Base-by-base conservation (phyloP, 441 rosid species). In the Populus tomentosa region DNA sequence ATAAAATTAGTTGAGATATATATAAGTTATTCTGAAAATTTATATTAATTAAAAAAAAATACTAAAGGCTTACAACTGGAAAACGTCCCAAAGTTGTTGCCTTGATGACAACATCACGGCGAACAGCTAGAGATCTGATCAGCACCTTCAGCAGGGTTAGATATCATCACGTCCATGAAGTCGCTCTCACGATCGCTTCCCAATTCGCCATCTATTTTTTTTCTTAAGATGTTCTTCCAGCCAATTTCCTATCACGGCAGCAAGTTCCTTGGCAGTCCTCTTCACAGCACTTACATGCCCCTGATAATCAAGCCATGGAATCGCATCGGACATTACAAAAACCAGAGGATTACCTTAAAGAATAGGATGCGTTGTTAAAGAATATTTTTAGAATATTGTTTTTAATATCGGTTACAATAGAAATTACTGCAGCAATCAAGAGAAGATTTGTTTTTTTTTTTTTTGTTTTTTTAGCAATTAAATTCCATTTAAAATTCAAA, bases 251-350 rank as follows among this genome's bases (percentile, higher is more conserved):
- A 89, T 77, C 7, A 84, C 72, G 2, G 30, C 38, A 75, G 88
- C 97, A 42, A 90, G 42, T 76, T 87, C 89, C 77, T 83, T 84
- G 21, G 80, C 84, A 0, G 81, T 79, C 33, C 56, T 71, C 75
- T 86, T 90, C 94, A 91, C 89, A 18, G 85, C 68, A 63, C 67
- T 16, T 13, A 85, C 79, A 36, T 85, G 70, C 5, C 89, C 87
- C 18, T 69, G 76, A 38, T 88, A 72, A 78, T 91, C 94, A 32
- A 88, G 30, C 89, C 93, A 82, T 9, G 93, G 90, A 65, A 91
- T 66, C 2, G 86, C 87, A 69, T 88, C 91, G 35, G 89, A 78
- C 20, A 77, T 0, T 1, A 84, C 82, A 50, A 83, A 72, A 21
- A 64, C 33, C 33, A 32, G 33, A 32, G 33, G 33, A 32, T 32